Evolutionary conservation across 2,329 filamentous ascomycete species (phyloP), one percentile per base, ranked within the genome.

Genomic region (Didymella keratinophila): DNA sequence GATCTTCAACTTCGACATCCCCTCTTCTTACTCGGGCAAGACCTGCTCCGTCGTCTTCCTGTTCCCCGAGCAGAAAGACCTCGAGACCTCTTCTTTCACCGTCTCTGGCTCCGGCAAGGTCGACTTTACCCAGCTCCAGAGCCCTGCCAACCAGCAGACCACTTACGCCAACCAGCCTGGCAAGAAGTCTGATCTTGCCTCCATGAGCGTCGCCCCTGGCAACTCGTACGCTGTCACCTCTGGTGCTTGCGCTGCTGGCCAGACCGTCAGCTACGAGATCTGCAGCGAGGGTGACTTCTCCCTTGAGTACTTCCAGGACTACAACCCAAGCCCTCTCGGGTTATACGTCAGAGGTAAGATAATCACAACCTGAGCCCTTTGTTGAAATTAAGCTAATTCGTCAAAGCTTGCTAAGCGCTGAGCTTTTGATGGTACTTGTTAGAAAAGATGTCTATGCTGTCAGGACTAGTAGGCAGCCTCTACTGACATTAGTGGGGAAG

Each of bases 1-100:
- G 12, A 83, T 90, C 69, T 90, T 88, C 83, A 89, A 89, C 79
- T 91, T 91, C 76, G 86, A 89, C 69, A 84, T 91, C 42, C 84
- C 84, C 1, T 61, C 74, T 4, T 74, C 76, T 5, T 81, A 86
- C 65, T 66, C 78, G 9, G 85, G 84, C 65, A 85, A 86, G 76
- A 84, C 78, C 7, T 91, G 88, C 78, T 83, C 81, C 54, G 78
- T 90, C 9, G 78, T 87, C 56, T 91, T 91, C 83, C 79, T 89
- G 43, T 84, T 90, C 76, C 88, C 89, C 11, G 65, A 78, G 49
- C 74, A 85, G 61, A 67, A 79, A 16, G 75, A 87, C 32, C 83
- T 89, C n/a, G 76, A 86, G 74, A 87, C 86, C 1, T 87, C 86
- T 0, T 79, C 80, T 11, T 89, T 80, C 75, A 82, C 77, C 20